Percentiles rank a stretch among this genome's conserved stretches.
phyloP scores from a whole-genome alignment of 805 yeast genomes.

The Candida golubevii region DNA sequence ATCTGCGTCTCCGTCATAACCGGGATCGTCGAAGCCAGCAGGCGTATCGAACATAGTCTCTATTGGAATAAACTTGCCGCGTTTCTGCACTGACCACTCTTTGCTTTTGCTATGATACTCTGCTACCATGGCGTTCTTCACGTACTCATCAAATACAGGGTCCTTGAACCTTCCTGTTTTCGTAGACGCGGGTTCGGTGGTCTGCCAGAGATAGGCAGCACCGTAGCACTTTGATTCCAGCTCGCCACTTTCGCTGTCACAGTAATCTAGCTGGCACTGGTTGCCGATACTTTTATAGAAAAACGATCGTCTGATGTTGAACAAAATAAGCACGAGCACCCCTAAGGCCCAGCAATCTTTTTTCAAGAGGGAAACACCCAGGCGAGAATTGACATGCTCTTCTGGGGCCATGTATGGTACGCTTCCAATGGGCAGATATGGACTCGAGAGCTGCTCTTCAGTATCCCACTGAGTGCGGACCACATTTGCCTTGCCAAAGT shows the following conservation, averaged over 20 bases:
- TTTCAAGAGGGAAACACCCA: constrained; percentile 63
- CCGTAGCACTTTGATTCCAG: constrained; percentile 15
- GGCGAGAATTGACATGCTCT: constrained; percentile 45
- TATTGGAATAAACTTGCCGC: constrained; percentile 47
- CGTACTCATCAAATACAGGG: constrained; percentile 36
- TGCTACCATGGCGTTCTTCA: constrained; percentile 42
- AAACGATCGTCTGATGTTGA: constrained; percentile 26
- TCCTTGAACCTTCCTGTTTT: constrained; percentile 23
- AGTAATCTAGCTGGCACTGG: constrained; percentile 13
- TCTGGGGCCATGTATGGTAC: constrained; percentile 93
- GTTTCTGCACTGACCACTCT: constrained; percentile 31
- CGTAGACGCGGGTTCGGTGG: constrained; percentile 21
- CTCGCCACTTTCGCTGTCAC: constrained; percentile 16
- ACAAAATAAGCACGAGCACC: constrained; percentile 35
- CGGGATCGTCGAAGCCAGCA: constrained; percentile 9
- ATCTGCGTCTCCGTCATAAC: constrained; percentile 18
- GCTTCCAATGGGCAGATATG: constrained; percentile 76
- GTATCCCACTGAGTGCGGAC: constrained; percentile 88
- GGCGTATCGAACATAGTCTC: constrained; percentile 41
- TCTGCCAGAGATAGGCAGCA: constrained; percentile 31
- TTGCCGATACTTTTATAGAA: constrained; percentile 16
- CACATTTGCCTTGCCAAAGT: constrained; percentile 89
- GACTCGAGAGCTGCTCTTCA: constrained; percentile 32
- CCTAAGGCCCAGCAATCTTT: constrained; percentile 93
- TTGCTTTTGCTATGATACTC: constrained; percentile 23